A percentile compares a stretch with the other conserved stretches of the same genome.
phyloP scores from a whole-genome alignment of 2,329 filamentous ascomycete species.

The Epichloe elymi region DNA sequence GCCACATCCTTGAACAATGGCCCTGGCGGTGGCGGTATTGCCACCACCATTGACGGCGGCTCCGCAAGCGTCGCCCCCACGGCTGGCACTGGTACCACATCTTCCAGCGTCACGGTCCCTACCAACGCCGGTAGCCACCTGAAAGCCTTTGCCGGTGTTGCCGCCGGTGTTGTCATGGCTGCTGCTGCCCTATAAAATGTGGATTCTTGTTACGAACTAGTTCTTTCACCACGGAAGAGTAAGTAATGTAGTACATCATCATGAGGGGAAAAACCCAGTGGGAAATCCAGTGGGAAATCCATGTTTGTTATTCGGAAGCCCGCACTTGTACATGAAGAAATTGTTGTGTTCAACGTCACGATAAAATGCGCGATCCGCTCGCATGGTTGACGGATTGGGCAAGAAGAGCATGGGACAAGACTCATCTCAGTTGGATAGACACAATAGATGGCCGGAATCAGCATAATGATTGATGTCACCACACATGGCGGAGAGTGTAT shows the following conservation, averaged over 20 bases:
- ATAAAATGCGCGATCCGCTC: background rate
- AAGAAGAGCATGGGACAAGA: background rate
- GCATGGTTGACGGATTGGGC: background rate
- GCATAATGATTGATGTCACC: background rate
- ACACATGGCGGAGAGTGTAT: too few relatives aligned
- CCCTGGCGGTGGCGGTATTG: slow-evolving; percentile 5
- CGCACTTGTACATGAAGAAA: background rate
- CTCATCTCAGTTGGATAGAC: background rate
- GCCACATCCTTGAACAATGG: background rate
- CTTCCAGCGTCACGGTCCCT: background rate
- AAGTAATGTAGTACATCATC: background rate
- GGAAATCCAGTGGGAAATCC: background rate
- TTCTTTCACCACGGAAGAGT: background rate
- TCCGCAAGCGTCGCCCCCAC: background rate
- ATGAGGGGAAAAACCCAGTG: too few relatives aligned
- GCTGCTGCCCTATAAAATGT: slow-evolving; percentile 16
- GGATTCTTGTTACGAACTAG: background rate
- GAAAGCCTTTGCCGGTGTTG: slow-evolving; percentile 19
- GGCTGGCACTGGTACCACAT: background rate
- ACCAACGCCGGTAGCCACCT: slow-evolving; percentile 11
- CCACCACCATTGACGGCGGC: background rate
- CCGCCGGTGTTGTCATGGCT: slow-evolving; percentile 17
- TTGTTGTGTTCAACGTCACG: background rate
- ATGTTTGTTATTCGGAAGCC: background rate
- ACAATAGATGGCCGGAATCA: background rate